Conservation (phyloP, 129 eudicot genomes). For the Centella asiatica region DNA sequence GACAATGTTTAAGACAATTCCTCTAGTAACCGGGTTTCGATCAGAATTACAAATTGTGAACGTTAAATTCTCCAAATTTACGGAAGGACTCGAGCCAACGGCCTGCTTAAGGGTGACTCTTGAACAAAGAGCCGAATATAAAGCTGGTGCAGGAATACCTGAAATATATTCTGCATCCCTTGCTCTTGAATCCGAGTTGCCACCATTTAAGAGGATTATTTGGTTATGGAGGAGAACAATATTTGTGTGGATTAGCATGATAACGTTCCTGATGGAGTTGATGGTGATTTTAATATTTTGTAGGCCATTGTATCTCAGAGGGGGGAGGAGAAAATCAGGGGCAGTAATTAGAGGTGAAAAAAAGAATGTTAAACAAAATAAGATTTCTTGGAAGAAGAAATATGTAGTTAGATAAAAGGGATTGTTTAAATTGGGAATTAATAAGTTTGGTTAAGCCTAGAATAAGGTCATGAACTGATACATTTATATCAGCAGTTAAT, state of each 20-base stretch:
- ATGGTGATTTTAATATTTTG: constrained; percentile 27
- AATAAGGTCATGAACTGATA: not conserved
- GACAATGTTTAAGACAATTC: constrained; percentile 32
- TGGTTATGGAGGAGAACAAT: constrained; percentile 55
- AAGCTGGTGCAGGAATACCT: constrained; percentile 45
- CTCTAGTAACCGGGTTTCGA: constrained; percentile 42
- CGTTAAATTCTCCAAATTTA: constrained; percentile 33
- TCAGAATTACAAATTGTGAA: constrained; percentile 49
- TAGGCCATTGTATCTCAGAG: constrained; percentile 22
- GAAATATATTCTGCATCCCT: constrained; percentile 45
- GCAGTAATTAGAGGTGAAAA: not conserved
- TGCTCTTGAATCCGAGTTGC: constrained; percentile 41
- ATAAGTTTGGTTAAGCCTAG: not conserved
- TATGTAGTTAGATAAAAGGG: not conserved
- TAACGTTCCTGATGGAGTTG: constrained; percentile 23
- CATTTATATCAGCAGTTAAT: no score
- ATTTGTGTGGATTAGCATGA: constrained; percentile 53
- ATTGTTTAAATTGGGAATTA: not conserved
- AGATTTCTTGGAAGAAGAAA: not conserved
- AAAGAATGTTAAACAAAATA: constrained; percentile 6
- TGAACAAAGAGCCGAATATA: constrained; percentile 52
- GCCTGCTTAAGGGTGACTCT: constrained; percentile 40
- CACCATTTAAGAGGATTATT: constrained; percentile 37
- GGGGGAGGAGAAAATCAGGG: constrained; percentile 15
- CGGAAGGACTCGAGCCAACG: constrained; percentile 51